Conservation (phyloP, 2,329 filamentous ascomycete genomes). For the Alternaria triticimaculans region DNA sequence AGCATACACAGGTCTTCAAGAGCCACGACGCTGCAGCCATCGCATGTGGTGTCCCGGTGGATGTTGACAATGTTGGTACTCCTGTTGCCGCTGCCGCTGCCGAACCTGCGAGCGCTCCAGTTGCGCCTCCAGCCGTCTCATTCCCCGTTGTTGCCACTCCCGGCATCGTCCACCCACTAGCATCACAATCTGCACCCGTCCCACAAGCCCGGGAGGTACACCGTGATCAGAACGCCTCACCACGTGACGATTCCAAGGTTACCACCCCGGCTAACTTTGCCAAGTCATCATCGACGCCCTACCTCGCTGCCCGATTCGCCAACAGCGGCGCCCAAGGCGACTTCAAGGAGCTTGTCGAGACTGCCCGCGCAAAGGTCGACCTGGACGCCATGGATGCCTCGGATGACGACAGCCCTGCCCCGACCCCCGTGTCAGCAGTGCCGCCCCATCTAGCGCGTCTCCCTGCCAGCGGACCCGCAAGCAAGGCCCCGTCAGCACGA, state of each 20-base stretch:
- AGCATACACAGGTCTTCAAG: conserved; percentile 90
- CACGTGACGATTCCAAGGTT: conserved; percentile 24
- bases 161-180: conserved; percentile 46
- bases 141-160: conserved; percentile 38
- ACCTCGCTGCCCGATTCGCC: conserved; percentile 49
- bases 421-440: conserved; percentile 36
- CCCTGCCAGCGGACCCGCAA: conserved; percentile 36
- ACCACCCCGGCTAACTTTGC: conserved; percentile 37
- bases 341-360: conserved; percentile 46
- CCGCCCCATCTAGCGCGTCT: conserved; percentile 43
- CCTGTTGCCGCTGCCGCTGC: conserved; percentile 43
- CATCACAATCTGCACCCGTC: conserved; percentile 33
- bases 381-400: conserved; percentile 43
- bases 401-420: conserved; percentile 44
- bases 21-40: conserved; percentile 94
- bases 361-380: conserved; percentile 46
- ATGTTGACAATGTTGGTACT: conserved; percentile 64
- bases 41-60: conserved; percentile 82
- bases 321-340: conserved; percentile 53
- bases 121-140: conserved; percentile 36
- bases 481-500: conserved; percentile 38
- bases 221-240: conserved; percentile 32
- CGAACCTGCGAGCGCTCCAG: conserved; percentile 37
- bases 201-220: conserved; percentile 41
- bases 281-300: conserved; percentile 50